These are phyloP conservation scores for Starmerella potacharoeniae DNA, from an alignment of 805 yeast genomes.

Conservation along the genomic window DNA sequence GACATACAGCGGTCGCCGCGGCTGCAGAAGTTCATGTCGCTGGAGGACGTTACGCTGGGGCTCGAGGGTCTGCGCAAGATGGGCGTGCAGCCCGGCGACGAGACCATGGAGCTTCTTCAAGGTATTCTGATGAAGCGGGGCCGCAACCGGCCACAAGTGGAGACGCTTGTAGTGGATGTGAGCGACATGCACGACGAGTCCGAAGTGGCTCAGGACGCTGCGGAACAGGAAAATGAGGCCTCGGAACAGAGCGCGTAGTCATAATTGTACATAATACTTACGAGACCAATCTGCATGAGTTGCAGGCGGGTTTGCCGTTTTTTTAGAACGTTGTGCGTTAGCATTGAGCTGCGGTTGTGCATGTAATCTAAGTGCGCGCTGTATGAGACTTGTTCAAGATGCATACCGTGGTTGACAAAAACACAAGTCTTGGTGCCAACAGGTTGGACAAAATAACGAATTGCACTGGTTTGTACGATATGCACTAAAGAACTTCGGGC, in stretches of 20 bases:
- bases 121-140: not conserved
- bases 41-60: constrained; percentile 8
- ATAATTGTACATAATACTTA: not conserved
- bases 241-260: not conserved
- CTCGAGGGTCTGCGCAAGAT: constrained; percentile 5
- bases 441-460: no score
- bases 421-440: no score
- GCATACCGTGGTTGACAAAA: no score
- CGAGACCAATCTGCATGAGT: not conserved
- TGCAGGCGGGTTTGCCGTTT: no score
- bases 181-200: constrained; percentile 1
- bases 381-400: no score
- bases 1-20: not conserved
- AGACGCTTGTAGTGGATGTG: constrained; percentile 6
- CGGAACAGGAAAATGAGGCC: not conserved
- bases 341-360: no score
- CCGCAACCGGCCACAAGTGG: constrained; percentile 8
- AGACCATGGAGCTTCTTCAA: not conserved
- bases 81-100: constrained; percentile 5
- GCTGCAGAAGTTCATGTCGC: not conserved
- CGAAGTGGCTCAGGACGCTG: not conserved
- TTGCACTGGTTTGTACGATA: no score
- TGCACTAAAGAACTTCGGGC: no score
- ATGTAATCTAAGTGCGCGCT: no score
- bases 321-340: no score